These are phyloP conservation scores for Sporothrix phasma DNA, from an alignment of 2,329 filamentous ascomycete species.

Conservation along the genomic window DNA sequence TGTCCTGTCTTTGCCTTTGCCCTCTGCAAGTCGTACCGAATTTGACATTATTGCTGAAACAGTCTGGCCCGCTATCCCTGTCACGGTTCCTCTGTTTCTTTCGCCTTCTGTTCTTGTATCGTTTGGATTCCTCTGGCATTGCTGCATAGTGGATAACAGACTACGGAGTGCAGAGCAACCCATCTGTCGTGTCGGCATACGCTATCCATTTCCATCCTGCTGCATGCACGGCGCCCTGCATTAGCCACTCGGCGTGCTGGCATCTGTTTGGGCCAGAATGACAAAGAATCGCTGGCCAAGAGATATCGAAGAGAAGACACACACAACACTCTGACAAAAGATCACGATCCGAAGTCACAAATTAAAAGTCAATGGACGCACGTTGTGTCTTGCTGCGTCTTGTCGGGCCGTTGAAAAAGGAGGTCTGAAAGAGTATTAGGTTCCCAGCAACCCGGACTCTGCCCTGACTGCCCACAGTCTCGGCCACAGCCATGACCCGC, in stretches of 20 bases:
- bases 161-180: neutral
- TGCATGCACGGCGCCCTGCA: conserved; percentile 10
- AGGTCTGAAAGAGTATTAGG: neutral
- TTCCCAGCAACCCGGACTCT: neutral
- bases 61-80: neutral
- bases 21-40: neutral
- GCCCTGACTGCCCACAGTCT: neutral
- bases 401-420: neutral
- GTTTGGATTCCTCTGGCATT: neutral
- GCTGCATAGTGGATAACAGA: neutral
- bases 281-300: neutral
- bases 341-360: no score
- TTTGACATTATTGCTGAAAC: neutral
- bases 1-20: no score
- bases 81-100: neutral
- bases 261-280: neutral
- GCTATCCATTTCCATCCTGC: neutral
- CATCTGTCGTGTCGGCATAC: neutral
- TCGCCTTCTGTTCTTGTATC: neutral
- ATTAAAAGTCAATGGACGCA: neutral
- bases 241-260: conserved; percentile 8
- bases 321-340: no score
- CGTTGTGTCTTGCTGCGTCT: neutral
- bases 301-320: neutral
- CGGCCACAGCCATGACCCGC: neutral